Conservation (phyloP, 768 basidiomycete species). For the Cystobasidium onofrii region DNA sequence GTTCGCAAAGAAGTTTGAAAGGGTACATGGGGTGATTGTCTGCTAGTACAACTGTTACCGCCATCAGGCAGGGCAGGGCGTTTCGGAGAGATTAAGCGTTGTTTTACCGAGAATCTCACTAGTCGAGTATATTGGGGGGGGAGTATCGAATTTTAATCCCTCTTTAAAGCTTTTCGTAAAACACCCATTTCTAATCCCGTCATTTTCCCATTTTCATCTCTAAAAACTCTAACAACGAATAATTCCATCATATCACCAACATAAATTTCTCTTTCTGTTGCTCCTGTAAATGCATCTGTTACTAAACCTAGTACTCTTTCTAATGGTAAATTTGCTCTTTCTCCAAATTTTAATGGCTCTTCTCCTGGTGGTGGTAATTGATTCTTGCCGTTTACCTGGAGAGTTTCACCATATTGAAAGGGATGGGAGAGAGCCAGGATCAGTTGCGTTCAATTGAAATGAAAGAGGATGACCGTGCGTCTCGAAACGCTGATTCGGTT, state of each 20-base stretch:
- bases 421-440: too few relatives aligned
- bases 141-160: constrained; percentile 19
- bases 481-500: too few relatives aligned
- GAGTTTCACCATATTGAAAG: constrained; percentile 15
- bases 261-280: constrained; percentile 88
- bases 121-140: too few relatives aligned
- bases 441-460: too few relatives aligned
- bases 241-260: constrained; percentile 33
- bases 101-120: too few relatives aligned
- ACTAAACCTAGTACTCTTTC: constrained; percentile 72
- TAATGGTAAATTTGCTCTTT: constrained; percentile 71
- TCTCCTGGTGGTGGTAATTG: constrained; percentile 66
- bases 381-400: constrained; percentile 95
- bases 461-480: too few relatives aligned
- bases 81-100: too few relatives aligned
- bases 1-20: too few relatives aligned
- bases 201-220: constrained; percentile 7
- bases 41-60: too few relatives aligned
- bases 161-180: constrained; percentile 17
- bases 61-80: too few relatives aligned
- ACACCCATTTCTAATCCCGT: neutral
- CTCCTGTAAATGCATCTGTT: constrained; percentile 91
- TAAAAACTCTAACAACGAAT: constrained; percentile 21
- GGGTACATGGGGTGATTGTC: too few relatives aligned
- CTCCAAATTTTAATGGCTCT: constrained; percentile 26